A percentile compares a stretch with the other conserved stretches of the same genome.
phyloP scores from a whole-genome alignment of 441 rosid genomes.

The Raphanus hybrid region DNA sequence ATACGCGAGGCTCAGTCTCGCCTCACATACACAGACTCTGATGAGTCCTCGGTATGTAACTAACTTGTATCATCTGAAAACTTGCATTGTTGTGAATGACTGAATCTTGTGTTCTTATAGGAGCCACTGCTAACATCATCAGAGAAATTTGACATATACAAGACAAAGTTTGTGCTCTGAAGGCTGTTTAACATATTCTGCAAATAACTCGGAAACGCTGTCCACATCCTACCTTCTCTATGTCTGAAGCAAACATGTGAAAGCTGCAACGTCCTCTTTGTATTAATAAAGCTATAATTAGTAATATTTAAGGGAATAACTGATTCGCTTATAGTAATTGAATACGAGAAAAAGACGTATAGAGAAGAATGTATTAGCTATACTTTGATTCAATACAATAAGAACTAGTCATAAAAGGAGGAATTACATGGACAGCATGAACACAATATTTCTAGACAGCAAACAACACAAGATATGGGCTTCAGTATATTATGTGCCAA shows the following conservation, averaged over 20 bases:
- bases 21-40: slow-evolving; percentile 16
- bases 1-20: slow-evolving; percentile 53
- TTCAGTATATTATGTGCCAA: too few relatives aligned
- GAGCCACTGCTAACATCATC: slow-evolving; percentile 71
- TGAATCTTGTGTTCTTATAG: slow-evolving; percentile 46
- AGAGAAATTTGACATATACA: slow-evolving; percentile 54
- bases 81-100: neutral
- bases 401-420: neutral
- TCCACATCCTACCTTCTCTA: slow-evolving; percentile 17
- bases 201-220: slow-evolving; percentile 23
- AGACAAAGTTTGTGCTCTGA: slow-evolving; percentile 52
- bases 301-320: neutral
- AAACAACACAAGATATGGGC: slow-evolving; percentile 3
- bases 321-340: neutral
- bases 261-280: slow-evolving; percentile 12
- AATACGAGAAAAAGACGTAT: neutral
- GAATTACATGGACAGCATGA: slow-evolving; percentile 4
- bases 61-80: neutral
- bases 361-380: neutral
- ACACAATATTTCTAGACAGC: neutral
- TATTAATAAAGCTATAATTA: slow-evolving; percentile 3
- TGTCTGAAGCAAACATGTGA: slow-evolving; percentile 4
- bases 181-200: neutral
- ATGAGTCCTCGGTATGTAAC: slow-evolving; percentile 22
- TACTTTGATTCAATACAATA: slow-evolving; percentile 9